These are phyloP conservation scores for Spathaspora arborariae DNA, from an alignment of 805 yeast species.

Conservation along the genomic window DNA sequence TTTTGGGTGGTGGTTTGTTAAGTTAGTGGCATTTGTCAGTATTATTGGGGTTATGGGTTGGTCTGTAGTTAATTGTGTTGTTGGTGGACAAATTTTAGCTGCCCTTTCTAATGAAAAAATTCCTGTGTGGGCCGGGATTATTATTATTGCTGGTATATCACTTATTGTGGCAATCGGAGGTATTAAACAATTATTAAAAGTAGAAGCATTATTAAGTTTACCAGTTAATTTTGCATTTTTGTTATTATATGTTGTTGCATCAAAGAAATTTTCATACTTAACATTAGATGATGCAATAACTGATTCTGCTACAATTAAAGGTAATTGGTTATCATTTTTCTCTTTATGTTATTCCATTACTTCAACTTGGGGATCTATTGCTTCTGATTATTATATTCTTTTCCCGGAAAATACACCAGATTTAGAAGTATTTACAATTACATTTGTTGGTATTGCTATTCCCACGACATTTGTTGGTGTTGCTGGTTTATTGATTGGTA, in stretches of 20 bases:
- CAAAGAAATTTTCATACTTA: slow-evolving; percentile 42
- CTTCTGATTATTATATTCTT: slow-evolving; percentile 78
- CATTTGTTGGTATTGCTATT: slow-evolving; percentile 60
- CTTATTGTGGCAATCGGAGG: slow-evolving; percentile 74
- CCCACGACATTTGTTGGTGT: slow-evolving; percentile 79
- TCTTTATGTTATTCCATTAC: slow-evolving; percentile 74
- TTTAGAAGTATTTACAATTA: slow-evolving; percentile 49
- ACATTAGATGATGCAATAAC: slow-evolving; percentile 21
- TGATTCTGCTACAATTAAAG: slow-evolving; percentile 44
- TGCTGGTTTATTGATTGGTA: slow-evolving; percentile 66
- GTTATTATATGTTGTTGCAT: slow-evolving; percentile 60
- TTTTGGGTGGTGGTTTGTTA: slow-evolving; percentile 85
- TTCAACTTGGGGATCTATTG: slow-evolving; percentile 85
- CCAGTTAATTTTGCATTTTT: slow-evolving; percentile 69
- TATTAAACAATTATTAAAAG: slow-evolving; percentile 62
- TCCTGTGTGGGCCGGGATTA: slow-evolving; percentile 70
- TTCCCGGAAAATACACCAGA: slow-evolving; percentile 71
- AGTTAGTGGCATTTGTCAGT: slow-evolving; percentile 66
- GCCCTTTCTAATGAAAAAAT: slow-evolving; percentile 62
- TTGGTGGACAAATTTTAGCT: slow-evolving; percentile 80
- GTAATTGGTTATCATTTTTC: slow-evolving; percentile 72
- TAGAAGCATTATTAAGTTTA: slow-evolving; percentile 63
- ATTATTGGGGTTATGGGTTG: slow-evolving; percentile 84
- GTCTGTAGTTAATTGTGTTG: slow-evolving; percentile 87
- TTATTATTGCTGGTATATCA: slow-evolving; percentile 62